phyloP scores from a whole-genome alignment of 1,284 basidiomycete species.

The Mycena sp. region DNA sequence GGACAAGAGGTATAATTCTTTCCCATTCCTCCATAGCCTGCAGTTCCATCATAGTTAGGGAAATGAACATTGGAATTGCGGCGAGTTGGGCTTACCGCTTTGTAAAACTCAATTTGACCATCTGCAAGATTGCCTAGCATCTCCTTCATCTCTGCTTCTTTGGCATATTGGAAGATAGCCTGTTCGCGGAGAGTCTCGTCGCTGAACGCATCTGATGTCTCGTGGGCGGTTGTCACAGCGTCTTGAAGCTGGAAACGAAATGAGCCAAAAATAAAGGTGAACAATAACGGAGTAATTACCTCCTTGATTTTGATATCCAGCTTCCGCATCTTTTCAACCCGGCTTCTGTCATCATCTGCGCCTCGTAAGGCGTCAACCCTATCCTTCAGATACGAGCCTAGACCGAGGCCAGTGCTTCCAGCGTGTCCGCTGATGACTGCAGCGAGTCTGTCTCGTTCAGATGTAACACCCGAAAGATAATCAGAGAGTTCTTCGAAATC shows the following conservation, averaged over 20 bases:
- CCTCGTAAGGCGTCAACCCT: conserved; percentile 92
- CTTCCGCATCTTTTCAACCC: conserved; percentile 93
- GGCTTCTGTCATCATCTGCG: conserved; percentile 91
- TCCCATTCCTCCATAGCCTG: conserved; percentile 95
- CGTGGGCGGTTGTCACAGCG: conserved; percentile 93
- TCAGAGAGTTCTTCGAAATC: conserved; percentile 98
- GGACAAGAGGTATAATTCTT: conserved; percentile 85
- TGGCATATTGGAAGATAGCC: conserved; percentile 87
- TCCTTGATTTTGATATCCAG: conserved; percentile 95
- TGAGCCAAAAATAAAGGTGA: conserved; percentile 17
- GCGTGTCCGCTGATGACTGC: conserved; percentile 85
- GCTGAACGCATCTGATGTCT: conserved; percentile 95
- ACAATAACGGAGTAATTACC: conserved; percentile 54
- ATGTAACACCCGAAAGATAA: conserved; percentile 90
- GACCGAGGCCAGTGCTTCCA: conserved; percentile 81
- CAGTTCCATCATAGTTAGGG: conserved; percentile 12
- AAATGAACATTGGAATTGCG: not conserved
- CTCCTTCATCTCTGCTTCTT: conserved; percentile 96
- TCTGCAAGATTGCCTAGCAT: conserved; percentile 90
- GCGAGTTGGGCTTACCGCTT: conserved; percentile 64
- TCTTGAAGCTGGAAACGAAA: conserved; percentile 81
- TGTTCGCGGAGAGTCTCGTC: conserved; percentile 94
- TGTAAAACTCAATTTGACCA: conserved; percentile 95
- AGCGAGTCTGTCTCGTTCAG: conserved; percentile 91
- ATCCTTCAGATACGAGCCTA: conserved; percentile 94